Percentiles rank a stretch among this genome's conserved stretches.
These are phyloP conservation scores for Pythium brachiatum DNA, from an alignment of 352 stramenopile species.

Conservation along the genomic window DNA sequence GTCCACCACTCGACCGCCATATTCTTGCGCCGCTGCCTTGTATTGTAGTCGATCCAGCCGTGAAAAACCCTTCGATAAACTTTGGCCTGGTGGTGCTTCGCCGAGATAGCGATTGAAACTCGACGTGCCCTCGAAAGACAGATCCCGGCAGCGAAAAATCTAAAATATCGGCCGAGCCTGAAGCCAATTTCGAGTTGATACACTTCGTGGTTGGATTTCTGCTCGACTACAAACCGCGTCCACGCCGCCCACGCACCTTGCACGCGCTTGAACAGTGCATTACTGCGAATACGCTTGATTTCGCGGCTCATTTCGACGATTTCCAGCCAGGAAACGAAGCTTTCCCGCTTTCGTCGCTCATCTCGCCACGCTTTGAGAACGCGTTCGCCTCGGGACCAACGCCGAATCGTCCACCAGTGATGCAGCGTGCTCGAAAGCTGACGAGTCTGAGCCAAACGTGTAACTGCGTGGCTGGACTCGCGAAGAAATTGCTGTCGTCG, in stretches of 20 bases:
- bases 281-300: neutral
- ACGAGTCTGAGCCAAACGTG: neutral
- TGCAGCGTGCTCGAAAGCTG: neutral
- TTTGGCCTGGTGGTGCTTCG: neutral
- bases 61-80: neutral
- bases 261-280: neutral
- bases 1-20: conserved; percentile 14
- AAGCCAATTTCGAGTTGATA: neutral
- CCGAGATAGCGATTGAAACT: neutral
- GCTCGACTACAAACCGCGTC: neutral
- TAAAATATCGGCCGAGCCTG: neutral
- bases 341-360: neutral
- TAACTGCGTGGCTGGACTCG: neutral
- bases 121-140: neutral
- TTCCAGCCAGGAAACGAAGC: neutral
- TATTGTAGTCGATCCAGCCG: neutral
- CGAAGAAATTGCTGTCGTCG: neutral
- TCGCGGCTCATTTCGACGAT: conserved; percentile 1
- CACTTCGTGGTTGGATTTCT: neutral
- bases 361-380: conserved; percentile 1
- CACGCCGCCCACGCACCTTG: neutral
- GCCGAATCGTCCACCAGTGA: conserved; percentile 4
- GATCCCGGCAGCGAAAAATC: neutral
- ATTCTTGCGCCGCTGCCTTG: neutral
- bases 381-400: neutral